Evolutionary conservation across 202 grass and related monocot genomes (phyloP).

Genomic region (Brachypodium distachyon): DNA sequence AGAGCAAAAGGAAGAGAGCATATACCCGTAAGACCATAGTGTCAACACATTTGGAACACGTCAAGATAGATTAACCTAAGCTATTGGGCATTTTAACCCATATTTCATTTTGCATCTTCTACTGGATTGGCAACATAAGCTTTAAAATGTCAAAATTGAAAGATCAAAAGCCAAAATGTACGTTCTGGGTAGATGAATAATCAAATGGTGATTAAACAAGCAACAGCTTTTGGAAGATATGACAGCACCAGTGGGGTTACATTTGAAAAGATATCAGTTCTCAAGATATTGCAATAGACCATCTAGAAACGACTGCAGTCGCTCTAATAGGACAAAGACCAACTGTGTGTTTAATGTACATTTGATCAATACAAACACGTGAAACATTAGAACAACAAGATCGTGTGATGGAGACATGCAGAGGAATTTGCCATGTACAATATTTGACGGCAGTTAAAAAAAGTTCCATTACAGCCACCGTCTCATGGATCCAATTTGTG

Average conservation of each 20-base stretch:
- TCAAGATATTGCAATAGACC: neutral
- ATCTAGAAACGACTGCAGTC: neutral
- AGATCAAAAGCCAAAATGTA: neutral
- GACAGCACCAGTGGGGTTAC: neutral
- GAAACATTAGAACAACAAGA: neutral
- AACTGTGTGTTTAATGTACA: no score
- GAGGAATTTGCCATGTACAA: neutral
- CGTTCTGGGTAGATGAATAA: neutral
- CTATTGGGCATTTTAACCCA: neutral
- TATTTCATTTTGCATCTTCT: neutral
- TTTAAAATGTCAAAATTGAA: neutral
- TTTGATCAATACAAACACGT: neutral
- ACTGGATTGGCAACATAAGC: neutral
- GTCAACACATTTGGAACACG: neutral
- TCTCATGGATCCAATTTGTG: neutral
- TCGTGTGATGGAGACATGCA: neutral
- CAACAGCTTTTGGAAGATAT: neutral
- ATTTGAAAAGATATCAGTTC: neutral
- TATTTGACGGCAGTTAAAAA: neutral
- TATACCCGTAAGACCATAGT: neutral
- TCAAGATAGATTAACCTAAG: neutral
- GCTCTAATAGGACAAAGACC: neutral
- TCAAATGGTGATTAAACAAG: neutral
- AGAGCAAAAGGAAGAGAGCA: neutral
- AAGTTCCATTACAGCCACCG: neutral